These are phyloP conservation scores for Phytophthora quininea DNA, from an alignment of 352 stramenopile genomes.

Conservation along the genomic window DNA sequence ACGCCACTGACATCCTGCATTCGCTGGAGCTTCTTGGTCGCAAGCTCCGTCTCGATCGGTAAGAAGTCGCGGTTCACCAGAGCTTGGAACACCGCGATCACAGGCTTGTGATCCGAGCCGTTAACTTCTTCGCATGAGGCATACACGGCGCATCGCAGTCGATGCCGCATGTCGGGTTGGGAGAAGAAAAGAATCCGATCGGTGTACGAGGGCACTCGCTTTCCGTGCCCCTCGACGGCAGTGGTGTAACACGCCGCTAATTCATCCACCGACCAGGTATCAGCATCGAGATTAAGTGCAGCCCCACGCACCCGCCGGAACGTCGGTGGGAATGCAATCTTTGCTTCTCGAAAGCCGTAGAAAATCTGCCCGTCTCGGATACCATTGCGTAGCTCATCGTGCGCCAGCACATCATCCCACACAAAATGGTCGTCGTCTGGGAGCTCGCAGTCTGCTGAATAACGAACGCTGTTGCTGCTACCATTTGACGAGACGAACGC, in stretches of 20 bases:
- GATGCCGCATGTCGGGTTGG: constrained; percentile 64
- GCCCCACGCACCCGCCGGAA: constrained; percentile 68
- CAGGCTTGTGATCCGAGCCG: constrained; percentile 87
- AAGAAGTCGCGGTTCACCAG: constrained; percentile 63
- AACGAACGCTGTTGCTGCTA: constrained; percentile 32
- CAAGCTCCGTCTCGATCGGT: constrained; percentile 52
- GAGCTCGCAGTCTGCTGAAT: constrained; percentile 46
- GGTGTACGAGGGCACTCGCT: constrained; percentile 88
- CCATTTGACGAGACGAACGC: constrained; percentile 33
- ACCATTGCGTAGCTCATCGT: constrained; percentile 75
- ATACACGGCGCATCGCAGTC: constrained; percentile 73
- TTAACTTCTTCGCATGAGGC: constrained; percentile 73
- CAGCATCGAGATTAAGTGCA: constrained; percentile 32
- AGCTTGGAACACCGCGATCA: constrained; percentile 74
- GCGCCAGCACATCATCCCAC: constrained; percentile 70
- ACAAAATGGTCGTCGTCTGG: constrained; percentile 46
- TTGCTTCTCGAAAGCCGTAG: constrained; percentile 75
- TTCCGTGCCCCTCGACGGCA: constrained; percentile 51
- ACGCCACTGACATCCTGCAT: constrained; percentile 71
- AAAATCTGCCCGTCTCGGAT: constrained; percentile 68
- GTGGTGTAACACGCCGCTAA: constrained; percentile 63
- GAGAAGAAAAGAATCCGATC: constrained; percentile 90
- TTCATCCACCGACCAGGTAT: constrained; percentile 29
- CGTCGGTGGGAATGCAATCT: constrained; percentile 80
- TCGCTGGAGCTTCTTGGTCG: constrained; percentile 52